These are phyloP conservation scores for Arachis monticola DNA, from an alignment of 331 rosid species.

Conservation along the genomic window DNA sequence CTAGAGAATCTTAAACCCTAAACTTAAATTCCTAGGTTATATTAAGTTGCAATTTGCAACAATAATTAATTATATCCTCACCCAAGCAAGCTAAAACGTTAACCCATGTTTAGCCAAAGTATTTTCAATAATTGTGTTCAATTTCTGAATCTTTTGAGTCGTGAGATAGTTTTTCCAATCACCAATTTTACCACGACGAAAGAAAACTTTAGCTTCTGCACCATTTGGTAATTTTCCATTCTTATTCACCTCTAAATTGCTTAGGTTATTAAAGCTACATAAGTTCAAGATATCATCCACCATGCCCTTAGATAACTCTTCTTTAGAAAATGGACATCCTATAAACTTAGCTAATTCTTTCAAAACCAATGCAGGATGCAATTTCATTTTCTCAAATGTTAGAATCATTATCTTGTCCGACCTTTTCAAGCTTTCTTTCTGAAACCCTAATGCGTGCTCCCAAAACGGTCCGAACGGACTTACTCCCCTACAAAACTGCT, in stretches of 20 bases:
- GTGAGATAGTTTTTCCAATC: slow-evolving; percentile 45
- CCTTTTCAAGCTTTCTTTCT: neutral
- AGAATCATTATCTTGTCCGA: neutral
- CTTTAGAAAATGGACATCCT: slow-evolving; percentile 43
- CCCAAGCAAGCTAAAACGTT: too few species aligned
- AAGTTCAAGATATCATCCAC: slow-evolving; percentile 28
- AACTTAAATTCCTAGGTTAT: too few species aligned
- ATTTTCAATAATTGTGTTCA: slow-evolving; percentile 23
- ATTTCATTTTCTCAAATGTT: slow-evolving; percentile 45
- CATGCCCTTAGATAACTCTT: slow-evolving; percentile 24
- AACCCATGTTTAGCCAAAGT: slow-evolving; percentile 32
- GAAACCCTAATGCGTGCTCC: neutral
- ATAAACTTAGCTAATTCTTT: slow-evolving; percentile 45
- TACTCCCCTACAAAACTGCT: neutral
- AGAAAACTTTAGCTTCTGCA: slow-evolving; percentile 30
- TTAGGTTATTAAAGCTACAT: neutral
- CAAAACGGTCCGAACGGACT: neutral
- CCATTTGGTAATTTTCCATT: slow-evolving; percentile 5
- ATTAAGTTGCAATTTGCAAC: too few species aligned
- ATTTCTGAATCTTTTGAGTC: slow-evolving; percentile 26
- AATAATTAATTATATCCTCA: too few species aligned
- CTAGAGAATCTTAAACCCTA: too few species aligned
- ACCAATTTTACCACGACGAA: slow-evolving; percentile 44
- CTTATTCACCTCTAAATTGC: neutral
- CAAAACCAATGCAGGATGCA: slow-evolving; percentile 17